Percentiles rank a stretch among this genome's conserved stretches.
Evolutionary conservation across 257 asterid species (phyloP).

Genomic region (Solanum paucissectum): DNA sequence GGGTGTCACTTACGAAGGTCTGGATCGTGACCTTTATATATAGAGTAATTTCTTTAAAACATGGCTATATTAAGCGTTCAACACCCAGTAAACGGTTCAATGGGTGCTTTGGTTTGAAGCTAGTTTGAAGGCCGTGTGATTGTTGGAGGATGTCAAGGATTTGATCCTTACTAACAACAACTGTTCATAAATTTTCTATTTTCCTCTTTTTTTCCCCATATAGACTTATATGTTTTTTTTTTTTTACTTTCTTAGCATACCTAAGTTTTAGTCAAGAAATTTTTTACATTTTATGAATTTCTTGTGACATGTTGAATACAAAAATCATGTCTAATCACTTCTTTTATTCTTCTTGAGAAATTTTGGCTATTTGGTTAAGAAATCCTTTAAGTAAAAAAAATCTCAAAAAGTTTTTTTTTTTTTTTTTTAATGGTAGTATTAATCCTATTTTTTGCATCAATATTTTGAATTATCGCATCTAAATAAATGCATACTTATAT

Average conservation of each 20-base stretch:
- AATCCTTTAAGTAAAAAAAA: no score
- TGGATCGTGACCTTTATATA: no score
- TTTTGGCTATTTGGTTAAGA: neutral
- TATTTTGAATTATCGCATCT: neutral
- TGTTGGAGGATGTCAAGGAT: no score
- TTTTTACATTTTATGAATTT: neutral
- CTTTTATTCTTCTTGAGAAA: neutral
- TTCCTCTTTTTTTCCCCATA: neutral
- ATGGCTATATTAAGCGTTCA: no score
- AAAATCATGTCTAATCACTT: neutral
- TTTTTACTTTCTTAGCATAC: neutral
- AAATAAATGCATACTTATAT: neutral
- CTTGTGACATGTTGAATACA: neutral
- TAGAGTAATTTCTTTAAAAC: no score
- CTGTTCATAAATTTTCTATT: neutral
- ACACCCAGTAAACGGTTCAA: no score
- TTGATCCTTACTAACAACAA: neutral
- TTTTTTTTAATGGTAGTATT: neutral
- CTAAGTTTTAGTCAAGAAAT: neutral
- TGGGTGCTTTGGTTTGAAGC: no score
- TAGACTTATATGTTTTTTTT: neutral
- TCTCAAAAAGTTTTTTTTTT: neutral
- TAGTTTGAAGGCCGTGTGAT: no score
- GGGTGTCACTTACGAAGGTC: no score
- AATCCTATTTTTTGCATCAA: neutral